These are phyloP conservation scores for Talinum fruticosum DNA, from an alignment of 148 eudicot genomes.

Conservation along the genomic window DNA sequence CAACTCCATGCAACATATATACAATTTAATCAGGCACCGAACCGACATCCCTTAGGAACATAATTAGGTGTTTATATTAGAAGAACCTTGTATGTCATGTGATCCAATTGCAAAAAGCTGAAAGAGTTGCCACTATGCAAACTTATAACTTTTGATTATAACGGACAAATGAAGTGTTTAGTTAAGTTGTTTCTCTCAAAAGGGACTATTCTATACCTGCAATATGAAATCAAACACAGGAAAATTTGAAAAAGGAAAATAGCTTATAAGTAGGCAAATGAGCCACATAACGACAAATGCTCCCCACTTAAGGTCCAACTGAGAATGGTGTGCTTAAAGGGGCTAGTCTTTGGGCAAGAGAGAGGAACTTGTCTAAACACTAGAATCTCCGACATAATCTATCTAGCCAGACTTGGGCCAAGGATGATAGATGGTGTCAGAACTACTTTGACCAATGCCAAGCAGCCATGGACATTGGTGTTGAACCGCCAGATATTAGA, in stretches of 20 bases:
- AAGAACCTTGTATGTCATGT: background rate
- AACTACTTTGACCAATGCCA: background rate
- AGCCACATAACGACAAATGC: background rate
- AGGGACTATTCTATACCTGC: background rate
- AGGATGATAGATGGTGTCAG: background rate
- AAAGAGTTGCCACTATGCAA: too few species aligned
- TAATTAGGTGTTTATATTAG: background rate
- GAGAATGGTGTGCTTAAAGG: too few species aligned
- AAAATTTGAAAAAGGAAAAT: background rate
- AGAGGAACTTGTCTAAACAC: too few species aligned
- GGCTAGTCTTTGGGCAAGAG: too few species aligned
- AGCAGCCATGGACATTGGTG: background rate
- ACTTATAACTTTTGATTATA: background rate
- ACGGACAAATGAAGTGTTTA: background rate
- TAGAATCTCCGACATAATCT: background rate
- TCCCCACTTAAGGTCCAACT: too few species aligned
- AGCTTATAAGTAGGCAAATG: background rate
- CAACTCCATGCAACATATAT: background rate
- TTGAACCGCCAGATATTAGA: background rate
- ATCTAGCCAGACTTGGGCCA: background rate
- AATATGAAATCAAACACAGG: background rate
- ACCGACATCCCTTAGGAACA: background rate
- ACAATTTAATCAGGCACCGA: background rate
- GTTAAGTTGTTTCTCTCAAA: background rate
- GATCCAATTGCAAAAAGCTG: too few species aligned